These are phyloP conservation scores for Biscogniauxia marginata DNA, from an alignment of 2,329 filamentous ascomycete genomes.

Conservation along the genomic window DNA sequence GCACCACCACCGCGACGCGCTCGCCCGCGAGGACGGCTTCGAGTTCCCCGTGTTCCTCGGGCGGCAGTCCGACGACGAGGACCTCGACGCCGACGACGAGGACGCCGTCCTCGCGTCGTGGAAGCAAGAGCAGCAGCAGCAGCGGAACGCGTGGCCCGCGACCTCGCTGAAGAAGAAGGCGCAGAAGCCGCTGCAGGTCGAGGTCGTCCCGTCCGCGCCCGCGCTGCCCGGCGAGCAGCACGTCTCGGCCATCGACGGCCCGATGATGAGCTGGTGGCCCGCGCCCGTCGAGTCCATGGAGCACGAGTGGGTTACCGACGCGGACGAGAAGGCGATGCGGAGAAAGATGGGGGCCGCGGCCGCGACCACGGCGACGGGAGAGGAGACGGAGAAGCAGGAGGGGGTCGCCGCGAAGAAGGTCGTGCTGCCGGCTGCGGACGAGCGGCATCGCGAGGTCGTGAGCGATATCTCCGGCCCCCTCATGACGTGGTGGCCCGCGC, in stretches of 20 bases:
- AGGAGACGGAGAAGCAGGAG: slow-evolving; percentile 6
- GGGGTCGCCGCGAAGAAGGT: not conserved
- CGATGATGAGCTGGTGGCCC: slow-evolving; percentile 33
- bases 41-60: slow-evolving; percentile 32
- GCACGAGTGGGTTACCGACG: slow-evolving; percentile 22
- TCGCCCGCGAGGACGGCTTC: slow-evolving; percentile 28
- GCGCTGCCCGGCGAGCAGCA: slow-evolving; percentile 8
- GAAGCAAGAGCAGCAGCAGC: not conserved
- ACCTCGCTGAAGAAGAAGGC: slow-evolving; percentile 1
- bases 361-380: too few relatives aligned
- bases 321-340: slow-evolving; percentile 8
- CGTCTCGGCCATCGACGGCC: slow-evolving; percentile 19
- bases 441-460: slow-evolving; percentile 7
- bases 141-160: not conserved
- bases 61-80: slow-evolving; percentile 23
- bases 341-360: too few relatives aligned
- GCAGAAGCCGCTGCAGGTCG: slow-evolving; percentile 5
- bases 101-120: not conserved
- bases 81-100: not conserved
- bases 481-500: slow-evolving; percentile 29
- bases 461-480: slow-evolving; percentile 20
- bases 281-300: slow-evolving; percentile 23
- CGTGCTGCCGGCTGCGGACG: not conserved
- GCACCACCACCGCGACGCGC: slow-evolving; percentile 13
- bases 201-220: not conserved